Percentiles rank a stretch among this genome's conserved stretches.
Evolutionary conservation across 169 alveolate genomes (phyloP).

Genomic region (Cryptosporidium sp.): DNA sequence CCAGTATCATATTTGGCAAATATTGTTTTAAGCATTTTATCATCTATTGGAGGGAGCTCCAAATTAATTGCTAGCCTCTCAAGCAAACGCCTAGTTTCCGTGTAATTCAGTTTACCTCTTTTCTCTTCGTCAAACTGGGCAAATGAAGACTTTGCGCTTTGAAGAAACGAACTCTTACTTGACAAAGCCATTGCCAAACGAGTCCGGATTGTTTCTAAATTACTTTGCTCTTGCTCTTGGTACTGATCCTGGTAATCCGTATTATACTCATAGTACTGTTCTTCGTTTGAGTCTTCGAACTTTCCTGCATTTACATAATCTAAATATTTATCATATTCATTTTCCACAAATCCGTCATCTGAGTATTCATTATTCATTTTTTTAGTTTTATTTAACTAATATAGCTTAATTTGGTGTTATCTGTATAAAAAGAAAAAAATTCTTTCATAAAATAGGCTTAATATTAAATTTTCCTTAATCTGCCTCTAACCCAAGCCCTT

Average conservation of each 20-base stretch:
- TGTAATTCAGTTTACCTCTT: conserved; percentile 40
- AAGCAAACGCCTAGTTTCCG: conserved; percentile 61
- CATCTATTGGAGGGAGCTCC: conserved; percentile 80
- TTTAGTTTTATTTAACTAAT: neutral
- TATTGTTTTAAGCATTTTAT: conserved; percentile 38
- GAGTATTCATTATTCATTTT: conserved; percentile 15
- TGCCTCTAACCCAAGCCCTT: conserved; percentile 10
- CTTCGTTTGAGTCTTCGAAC: neutral
- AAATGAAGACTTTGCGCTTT: conserved; percentile 74
- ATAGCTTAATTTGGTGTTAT: neutral
- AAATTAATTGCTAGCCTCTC: conserved; percentile 76
- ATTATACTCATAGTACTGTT: conserved; percentile 3
- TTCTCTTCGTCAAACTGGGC: conserved; percentile 76
- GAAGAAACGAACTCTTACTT: conserved; percentile 58
- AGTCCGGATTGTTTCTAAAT: conserved; percentile 27
- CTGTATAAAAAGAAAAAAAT: neutral
- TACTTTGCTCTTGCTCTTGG: conserved; percentile 21
- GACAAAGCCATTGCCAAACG: conserved; percentile 72
- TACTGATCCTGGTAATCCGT: neutral
- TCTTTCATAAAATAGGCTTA: neutral
- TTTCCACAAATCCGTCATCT: conserved; percentile 6
- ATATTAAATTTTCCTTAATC: neutral
- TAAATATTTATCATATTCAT: neutral
- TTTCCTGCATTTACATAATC: neutral
- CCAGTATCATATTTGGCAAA: conserved; percentile 51